Evolutionary conservation across 1,284 basidiomycete genomes (phyloP), one percentile per base, ranked within the genome.

Genomic region (Leccinum cinnamomeum): DNA sequence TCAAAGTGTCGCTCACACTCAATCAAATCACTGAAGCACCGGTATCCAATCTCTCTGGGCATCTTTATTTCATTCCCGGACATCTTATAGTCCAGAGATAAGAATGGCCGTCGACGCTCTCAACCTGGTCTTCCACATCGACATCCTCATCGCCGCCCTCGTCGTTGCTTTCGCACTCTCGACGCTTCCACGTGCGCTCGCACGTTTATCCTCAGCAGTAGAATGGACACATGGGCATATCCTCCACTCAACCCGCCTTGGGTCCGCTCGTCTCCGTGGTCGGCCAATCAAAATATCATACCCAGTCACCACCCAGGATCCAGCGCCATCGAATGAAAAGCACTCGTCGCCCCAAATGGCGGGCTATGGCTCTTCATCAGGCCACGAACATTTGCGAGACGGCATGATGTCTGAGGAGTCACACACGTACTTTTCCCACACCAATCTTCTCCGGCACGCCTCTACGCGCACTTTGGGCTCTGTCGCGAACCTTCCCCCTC

Each of bases 211-310:
- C 62, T 74, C 74, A 20, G 64, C 72, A 35, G 77, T 76, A n/a
- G 84, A 83, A 64, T 84, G 83, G 83, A 70, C 70, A 46, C 77
- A 71, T 39, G 84, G 84, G 0, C 77, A 83, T 60, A 67, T 85
- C 53, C 73, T 87, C 28, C 76, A 76, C 51, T 74, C 75, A 20
- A 62, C 66, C 28, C 62, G 62, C 41, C 65, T 73, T 10, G 54
- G 63, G 59, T 54, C 66, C 57, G 59, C 51, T 33, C 69, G 57
- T 58, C 18, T 66, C 55, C 71, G 60, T 23, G 64, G 59, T 57
- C 39, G 48, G 30, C 18, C 18, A 33, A 23, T 56, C 8, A 50
- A 53, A 7, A 41, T 53, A 6, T 35, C 65, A 53, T 12, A 35
- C 57, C 53, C 62, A 35, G 54, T 20, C 20, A 33, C 2, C 10